These are phyloP conservation scores for Stereocaulon alpinum DNA, from an alignment of 495 filamentous ascomycete genomes.

Conservation along the genomic window DNA sequence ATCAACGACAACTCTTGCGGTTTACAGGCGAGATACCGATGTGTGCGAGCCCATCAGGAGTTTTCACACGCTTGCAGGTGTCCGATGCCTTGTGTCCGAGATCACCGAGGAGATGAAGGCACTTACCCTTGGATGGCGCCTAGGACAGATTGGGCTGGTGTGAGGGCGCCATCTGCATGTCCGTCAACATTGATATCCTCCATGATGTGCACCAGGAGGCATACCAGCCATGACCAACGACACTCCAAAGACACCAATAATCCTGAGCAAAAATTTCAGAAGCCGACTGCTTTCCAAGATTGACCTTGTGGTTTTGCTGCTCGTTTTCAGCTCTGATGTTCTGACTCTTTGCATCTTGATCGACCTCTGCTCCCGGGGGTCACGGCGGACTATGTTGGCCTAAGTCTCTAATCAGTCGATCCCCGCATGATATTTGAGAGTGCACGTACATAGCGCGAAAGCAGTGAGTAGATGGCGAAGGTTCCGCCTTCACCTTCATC, in stretches of 20 bases:
- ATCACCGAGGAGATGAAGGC: not conserved
- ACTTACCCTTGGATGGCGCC: conserved; percentile 55
- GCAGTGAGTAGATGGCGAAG: conserved; percentile 60
- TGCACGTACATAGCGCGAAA: conserved; percentile 54
- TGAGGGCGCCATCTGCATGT: conserved; percentile 52
- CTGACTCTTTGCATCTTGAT: conserved; percentile 51
- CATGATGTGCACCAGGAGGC: not conserved
- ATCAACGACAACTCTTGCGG: not conserved
- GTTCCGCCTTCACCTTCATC: conserved; percentile 73
- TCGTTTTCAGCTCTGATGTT: conserved; percentile 41
- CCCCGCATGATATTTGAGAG: not conserved
- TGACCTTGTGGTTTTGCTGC: conserved; percentile 43
- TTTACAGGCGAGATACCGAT: too few species aligned
- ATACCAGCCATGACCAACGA: conserved; percentile 51
- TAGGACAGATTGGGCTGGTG: conserved; percentile 59
- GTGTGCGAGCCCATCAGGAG: not conserved
- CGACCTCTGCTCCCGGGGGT: conserved; percentile 44
- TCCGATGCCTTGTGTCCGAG: not conserved
- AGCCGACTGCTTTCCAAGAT: conserved; percentile 47
- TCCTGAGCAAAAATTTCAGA: conserved; percentile 45
- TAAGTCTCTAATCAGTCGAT: conserved; percentile 15
- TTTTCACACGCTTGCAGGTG: too few species aligned
- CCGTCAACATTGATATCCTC: not conserved
- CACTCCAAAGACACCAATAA: conserved; percentile 60
- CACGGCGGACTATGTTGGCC: conserved; percentile 46